Evolutionary conservation across 768 basidiomycete species (phyloP), one percentile per base, ranked within the genome.

Genomic region (Candolleomyces aberdarensis): DNA sequence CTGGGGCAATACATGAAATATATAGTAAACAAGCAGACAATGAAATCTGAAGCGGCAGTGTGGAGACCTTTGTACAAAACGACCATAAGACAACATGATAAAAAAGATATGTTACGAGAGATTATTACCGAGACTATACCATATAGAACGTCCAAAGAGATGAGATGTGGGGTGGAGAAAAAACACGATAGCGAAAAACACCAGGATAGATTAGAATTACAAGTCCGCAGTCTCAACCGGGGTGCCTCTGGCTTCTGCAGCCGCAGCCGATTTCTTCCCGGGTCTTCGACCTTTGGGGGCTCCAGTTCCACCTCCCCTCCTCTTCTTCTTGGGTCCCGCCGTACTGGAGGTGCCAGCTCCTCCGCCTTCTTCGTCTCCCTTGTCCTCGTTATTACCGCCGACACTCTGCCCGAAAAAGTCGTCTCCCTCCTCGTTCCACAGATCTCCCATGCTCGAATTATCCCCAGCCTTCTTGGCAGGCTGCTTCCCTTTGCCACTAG

Each of bases 371-470:
- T 81, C 80, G 7, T 79, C 78, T 15, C 61, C 74, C 48, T 67
- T 67, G 20, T 77, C 77, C 15, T 61, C 57, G 44, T 70, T 57
- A 3, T 26, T 11, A 22, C 67, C 61, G 8, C 73, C 60, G 46
- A 56, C 75, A 20, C 80, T 72, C 62, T 89, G 88, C 0, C 87
- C 88, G 67, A 93, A 93, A 75, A 93, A 93, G 66, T 91, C 89
- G 65, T 93, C 91, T 15, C 91, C 91, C 68, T 93, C 91, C 50
- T 93, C 91, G 64, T 89, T 87, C 91, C 91, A 93, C 20, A 93
- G 72, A 67, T 93, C 91, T 53, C 84, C 84, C 32, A 67, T 79
- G 4, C 56, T 44, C 14, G 11, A 14, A 39, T 57, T 56, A 74
- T 68, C 73, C 58, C 67, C 78, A 53, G 71, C 78, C 63, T 59